A percentile compares a stretch with the other conserved stretches of the same genome.
Evolutionary conservation across 306 rosid species (phyloP).

Genomic region (Fragaria iinumae): DNA sequence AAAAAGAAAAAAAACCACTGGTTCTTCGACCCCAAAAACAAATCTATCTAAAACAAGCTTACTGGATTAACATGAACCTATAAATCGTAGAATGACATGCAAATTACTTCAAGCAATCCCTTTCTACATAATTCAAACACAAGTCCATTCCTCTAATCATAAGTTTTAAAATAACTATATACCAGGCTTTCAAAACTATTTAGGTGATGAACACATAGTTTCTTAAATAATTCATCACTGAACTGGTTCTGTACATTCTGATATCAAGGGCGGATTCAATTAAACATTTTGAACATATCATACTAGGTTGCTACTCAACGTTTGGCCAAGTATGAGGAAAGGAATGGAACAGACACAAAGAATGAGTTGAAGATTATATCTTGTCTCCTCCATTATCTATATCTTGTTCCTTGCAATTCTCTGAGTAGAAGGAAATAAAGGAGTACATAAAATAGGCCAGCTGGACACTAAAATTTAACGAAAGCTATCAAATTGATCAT

Average conservation of each 20-base stretch:
- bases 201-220: not conserved
- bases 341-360: not conserved
- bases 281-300: not conserved
- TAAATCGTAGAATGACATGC: not conserved
- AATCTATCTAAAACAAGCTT: not conserved
- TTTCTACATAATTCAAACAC: not conserved
- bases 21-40: not conserved
- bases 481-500: not conserved
- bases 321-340: not conserved
- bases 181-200: not conserved
- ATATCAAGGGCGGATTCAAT: not conserved
- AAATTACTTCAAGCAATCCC: not conserved
- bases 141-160: not conserved
- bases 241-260: not conserved
- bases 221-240: not conserved
- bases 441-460: not conserved
- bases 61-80: not conserved
- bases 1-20: not conserved
- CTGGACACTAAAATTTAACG: not conserved
- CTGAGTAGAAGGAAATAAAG: not conserved
- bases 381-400: not conserved
- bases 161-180: not conserved
- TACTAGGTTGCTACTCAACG: not conserved
- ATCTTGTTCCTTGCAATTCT: not conserved
- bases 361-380: not conserved